Conservation (phyloP, 2,329 filamentous ascomycete genomes). For the Colletotrichum costaricense region DNA sequence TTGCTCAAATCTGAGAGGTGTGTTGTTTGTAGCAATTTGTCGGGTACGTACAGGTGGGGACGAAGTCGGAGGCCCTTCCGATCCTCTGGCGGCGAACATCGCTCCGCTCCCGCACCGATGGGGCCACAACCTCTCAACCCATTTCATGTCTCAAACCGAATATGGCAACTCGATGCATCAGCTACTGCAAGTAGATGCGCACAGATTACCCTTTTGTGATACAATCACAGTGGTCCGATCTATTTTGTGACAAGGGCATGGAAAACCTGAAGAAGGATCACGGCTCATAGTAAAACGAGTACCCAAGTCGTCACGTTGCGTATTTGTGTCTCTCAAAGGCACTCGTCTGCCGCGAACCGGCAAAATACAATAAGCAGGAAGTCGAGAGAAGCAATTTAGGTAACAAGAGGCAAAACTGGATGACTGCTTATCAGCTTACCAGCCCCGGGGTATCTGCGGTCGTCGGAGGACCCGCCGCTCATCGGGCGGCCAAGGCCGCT, state of each 20-base stretch:
- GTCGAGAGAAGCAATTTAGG: background rate
- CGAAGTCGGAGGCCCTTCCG: background rate
- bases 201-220: background rate
- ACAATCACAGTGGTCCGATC: background rate
- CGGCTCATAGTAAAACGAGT: background rate
- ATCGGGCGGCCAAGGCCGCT: conserved; percentile 13
- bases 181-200: background rate
- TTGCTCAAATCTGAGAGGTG: background rate
- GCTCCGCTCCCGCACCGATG: conserved; percentile 3
- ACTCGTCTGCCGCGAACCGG: background rate
- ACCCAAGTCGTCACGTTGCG: background rate
- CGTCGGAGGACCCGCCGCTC: conserved; percentile 11
- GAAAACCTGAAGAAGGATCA: background rate
- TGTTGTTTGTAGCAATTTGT: background rate
- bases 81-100: background rate
- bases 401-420: background rate
- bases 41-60: background rate
- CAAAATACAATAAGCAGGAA: background rate
- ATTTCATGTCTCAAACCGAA: background rate
- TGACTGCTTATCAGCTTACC: background rate
- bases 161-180: background rate
- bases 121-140: background rate
- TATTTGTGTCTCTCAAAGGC: background rate
- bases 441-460: background rate
- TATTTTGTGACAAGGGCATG: background rate